Evolutionary conservation across 148 eudicot genomes (phyloP).

Genomic region (Silene uniflora): DNA sequence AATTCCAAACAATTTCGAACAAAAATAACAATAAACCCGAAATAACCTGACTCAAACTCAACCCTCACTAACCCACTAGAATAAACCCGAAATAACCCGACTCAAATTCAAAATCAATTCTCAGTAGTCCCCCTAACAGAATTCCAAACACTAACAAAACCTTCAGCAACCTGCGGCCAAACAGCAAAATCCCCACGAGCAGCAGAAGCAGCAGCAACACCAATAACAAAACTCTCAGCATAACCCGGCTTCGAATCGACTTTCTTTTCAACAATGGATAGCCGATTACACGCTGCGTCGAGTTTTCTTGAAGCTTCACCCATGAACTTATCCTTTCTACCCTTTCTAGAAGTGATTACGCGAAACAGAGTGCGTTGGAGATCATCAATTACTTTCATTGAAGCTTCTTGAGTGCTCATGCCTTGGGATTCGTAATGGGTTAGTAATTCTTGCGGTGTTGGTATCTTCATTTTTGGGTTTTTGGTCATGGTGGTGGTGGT

Average conservation of each 20-base stretch:
- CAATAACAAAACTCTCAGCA: constrained; percentile 41
- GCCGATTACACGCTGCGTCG: constrained; percentile 43
- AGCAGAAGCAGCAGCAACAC: constrained; percentile 46
- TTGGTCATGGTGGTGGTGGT: not conserved
- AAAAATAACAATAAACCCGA: no score
- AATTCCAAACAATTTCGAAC: no score
- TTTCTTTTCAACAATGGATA: constrained; percentile 55
- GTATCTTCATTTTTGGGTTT: constrained; percentile 32
- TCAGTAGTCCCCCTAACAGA: constrained; percentile 33
- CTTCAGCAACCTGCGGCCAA: constrained; percentile 41
- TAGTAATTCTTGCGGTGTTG: constrained; percentile 59
- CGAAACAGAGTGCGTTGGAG: constrained; percentile 56
- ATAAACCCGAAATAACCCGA: not conserved
- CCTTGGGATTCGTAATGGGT: constrained; percentile 70
- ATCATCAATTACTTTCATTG: constrained; percentile 69
- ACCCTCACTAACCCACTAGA: no score
- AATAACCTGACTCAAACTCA: no score
- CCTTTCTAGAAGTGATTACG: constrained; percentile 20
- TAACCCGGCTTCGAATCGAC: constrained; percentile 70
- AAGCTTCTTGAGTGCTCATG: constrained; percentile 48
- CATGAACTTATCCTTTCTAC: constrained; percentile 19
- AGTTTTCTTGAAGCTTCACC: constrained; percentile 47
- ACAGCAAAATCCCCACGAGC: constrained; percentile 31
- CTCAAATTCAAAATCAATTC: not conserved
- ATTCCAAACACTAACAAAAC: constrained; percentile 39